A percentile compares a stretch with the other conserved stretches of the same genome.
These are phyloP conservation scores for Meyerozyma guilliermondii DNA, from an alignment of 1,139 yeast species.

Conservation along the genomic window DNA sequence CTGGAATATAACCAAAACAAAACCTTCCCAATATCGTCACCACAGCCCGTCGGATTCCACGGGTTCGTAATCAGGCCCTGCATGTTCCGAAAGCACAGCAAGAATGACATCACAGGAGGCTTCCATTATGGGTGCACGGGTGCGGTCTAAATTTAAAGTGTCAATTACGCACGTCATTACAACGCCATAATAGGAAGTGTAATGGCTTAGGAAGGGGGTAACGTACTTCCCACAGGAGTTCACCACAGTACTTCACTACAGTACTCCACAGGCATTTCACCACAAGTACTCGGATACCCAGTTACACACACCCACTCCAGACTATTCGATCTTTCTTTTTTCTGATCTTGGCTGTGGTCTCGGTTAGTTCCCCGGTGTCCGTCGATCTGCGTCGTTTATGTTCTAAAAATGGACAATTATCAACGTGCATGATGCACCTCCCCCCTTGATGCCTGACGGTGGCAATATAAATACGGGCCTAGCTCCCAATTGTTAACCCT, in stretches of 20 bases:
- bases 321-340: too few relatives aligned
- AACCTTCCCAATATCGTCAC: too few relatives aligned
- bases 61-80: slow-evolving; percentile 1
- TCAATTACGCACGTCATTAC: not conserved
- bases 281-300: too few relatives aligned
- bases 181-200: not conserved
- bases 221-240: too few relatives aligned
- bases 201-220: not conserved
- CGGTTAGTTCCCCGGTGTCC: not conserved
- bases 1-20: too few relatives aligned
- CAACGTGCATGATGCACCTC: not conserved
- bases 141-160: not conserved
- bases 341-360: not conserved
- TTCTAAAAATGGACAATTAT: not conserved
- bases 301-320: too few relatives aligned
- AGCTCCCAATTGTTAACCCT: not conserved
- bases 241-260: too few relatives aligned
- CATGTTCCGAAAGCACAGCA: not conserved
- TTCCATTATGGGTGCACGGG: not conserved
- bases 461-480: not conserved
- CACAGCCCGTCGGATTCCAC: not conserved
- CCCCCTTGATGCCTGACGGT: not conserved
- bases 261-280: too few relatives aligned
- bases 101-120: not conserved
- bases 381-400: not conserved